Conservation (phyloP, 352 stramenopile species). For the Pythium sukuiense region DNA sequence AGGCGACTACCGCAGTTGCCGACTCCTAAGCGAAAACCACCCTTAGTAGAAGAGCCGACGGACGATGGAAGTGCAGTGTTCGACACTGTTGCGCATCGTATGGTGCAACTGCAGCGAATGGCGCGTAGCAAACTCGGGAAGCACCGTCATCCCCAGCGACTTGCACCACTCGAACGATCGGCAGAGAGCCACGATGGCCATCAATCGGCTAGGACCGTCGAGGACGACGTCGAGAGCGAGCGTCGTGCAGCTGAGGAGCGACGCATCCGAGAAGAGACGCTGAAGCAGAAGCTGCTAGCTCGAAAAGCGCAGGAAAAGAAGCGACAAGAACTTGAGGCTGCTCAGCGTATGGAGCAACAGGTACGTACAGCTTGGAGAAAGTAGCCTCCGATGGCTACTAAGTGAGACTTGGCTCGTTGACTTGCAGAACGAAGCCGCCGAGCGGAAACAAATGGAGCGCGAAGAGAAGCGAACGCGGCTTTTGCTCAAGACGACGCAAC, state of each 20-base stretch:
- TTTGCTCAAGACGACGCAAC: constrained; percentile 53
- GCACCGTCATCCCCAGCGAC: constrained; percentile 11
- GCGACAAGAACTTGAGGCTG: constrained; percentile 8
- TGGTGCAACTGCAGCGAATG: constrained; percentile 18
- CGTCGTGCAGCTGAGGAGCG: constrained; percentile 1
- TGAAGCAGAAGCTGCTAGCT: constrained; percentile 13
- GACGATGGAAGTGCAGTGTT: neutral
- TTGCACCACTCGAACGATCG: constrained; percentile 12
- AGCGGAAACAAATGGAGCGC: constrained; percentile 67
- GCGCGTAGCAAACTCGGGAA: constrained; percentile 10
- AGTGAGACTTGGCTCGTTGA: neutral
- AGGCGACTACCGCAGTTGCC: constrained; percentile 8
- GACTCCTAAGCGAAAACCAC: neutral
- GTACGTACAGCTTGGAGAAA: constrained; percentile 23
- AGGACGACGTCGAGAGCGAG: neutral
- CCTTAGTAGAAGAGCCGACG: neutral
- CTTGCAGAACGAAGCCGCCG: constrained; percentile 48
- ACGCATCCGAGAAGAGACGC: constrained; percentile 6
- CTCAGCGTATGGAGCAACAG: constrained; percentile 9
- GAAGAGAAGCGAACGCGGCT: constrained; percentile 68
- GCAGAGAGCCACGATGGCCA: neutral
- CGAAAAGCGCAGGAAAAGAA: constrained; percentile 13
- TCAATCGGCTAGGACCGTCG: neutral
- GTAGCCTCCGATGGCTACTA: neutral
- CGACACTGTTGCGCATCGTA: constrained; percentile 2